Evolutionary conservation across 805 yeast genomes (phyloP).

Genomic region (Limtongia smithiae): DNA sequence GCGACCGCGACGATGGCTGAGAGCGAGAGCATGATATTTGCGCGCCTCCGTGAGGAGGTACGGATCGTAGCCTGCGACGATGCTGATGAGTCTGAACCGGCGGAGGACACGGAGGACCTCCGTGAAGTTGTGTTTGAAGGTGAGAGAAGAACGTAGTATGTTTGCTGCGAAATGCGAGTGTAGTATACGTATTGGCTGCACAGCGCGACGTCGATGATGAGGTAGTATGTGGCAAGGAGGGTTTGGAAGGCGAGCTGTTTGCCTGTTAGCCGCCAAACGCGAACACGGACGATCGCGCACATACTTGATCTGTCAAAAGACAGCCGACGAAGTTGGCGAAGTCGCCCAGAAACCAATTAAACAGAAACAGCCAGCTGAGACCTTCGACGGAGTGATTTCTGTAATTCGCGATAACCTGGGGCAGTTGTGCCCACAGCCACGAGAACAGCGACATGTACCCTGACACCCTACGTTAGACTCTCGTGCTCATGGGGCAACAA

Average conservation of each 20-base stretch:
- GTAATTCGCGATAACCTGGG: slow-evolving; percentile 63
- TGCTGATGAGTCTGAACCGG: neutral
- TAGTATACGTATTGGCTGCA: slow-evolving; percentile 72
- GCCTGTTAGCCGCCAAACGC: neutral
- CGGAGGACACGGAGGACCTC: slow-evolving; percentile 18
- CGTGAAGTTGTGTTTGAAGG: slow-evolving; percentile 17
- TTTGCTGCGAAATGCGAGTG: slow-evolving; percentile 34
- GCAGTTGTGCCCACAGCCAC: slow-evolving; percentile 74
- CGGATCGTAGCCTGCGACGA: slow-evolving; percentile 20
- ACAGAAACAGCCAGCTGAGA: slow-evolving; percentile 55
- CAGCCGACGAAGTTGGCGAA: slow-evolving; percentile 64
- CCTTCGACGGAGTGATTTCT: slow-evolving; percentile 62
- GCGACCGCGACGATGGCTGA: slow-evolving; percentile 22
- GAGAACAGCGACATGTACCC: slow-evolving; percentile 30
- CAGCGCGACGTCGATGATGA: slow-evolving; percentile 65
- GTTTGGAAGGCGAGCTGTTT: slow-evolving; percentile 65
- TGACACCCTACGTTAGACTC: neutral
- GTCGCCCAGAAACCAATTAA: slow-evolving; percentile 66
- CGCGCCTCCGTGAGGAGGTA: slow-evolving; percentile 11
- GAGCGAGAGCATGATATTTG: slow-evolving; percentile 25
- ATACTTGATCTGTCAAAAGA: slow-evolving; percentile 59
- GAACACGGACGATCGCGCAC: neutral
- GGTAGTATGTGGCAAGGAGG: slow-evolving; percentile 65
- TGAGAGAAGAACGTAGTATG: slow-evolving; percentile 24
- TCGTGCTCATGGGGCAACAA: neutral